Conservation (phyloP, 768 basidiomycete species). For the Sarcodon sp. region DNA sequence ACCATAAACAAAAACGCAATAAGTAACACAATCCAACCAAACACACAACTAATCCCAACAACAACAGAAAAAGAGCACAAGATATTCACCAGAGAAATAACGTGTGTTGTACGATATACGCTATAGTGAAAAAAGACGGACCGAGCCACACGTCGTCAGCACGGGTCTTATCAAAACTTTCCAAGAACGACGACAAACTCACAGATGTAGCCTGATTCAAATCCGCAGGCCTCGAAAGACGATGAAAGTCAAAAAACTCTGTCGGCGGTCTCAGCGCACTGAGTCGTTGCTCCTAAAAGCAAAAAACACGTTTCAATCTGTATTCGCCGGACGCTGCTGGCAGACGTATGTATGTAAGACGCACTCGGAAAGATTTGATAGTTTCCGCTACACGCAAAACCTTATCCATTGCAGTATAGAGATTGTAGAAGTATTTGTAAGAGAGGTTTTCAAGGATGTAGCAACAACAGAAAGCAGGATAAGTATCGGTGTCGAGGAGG, state of each 20-base stretch:
- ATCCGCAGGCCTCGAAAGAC: slow-evolving; percentile 76
- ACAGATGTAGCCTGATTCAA: slow-evolving; percentile 70
- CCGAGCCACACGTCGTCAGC: not conserved
- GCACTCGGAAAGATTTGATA: slow-evolving; percentile 57
- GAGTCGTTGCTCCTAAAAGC: slow-evolving; percentile 58
- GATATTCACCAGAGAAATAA: slow-evolving; percentile 58
- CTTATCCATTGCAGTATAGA: slow-evolving; percentile 38
- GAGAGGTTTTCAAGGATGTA: slow-evolving; percentile 1
- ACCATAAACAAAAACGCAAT: not conserved
- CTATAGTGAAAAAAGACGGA: slow-evolving; percentile 21
- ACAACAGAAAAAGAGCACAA: slow-evolving; percentile 1
- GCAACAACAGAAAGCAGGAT: not conserved
- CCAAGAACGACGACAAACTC: slow-evolving; percentile 13
- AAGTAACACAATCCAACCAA: not conserved
- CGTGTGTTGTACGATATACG: slow-evolving; percentile 92
- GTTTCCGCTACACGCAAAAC: slow-evolving; percentile 54
- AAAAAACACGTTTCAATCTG: not conserved
- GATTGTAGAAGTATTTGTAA: slow-evolving; percentile 1
- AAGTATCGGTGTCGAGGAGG: not conserved
- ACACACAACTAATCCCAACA: not conserved
- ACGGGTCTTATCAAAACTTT: not conserved
- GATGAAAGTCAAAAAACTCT: slow-evolving; percentile 79
- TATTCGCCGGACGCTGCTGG: not conserved
- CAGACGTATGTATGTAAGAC: slow-evolving; percentile 11
- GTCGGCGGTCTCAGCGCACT: slow-evolving; percentile 57